Evolutionary conservation across 768 basidiomycete genomes (phyloP), one percentile per base, ranked within the genome.

Genomic region (Tricholoma bakamatsutake): DNA sequence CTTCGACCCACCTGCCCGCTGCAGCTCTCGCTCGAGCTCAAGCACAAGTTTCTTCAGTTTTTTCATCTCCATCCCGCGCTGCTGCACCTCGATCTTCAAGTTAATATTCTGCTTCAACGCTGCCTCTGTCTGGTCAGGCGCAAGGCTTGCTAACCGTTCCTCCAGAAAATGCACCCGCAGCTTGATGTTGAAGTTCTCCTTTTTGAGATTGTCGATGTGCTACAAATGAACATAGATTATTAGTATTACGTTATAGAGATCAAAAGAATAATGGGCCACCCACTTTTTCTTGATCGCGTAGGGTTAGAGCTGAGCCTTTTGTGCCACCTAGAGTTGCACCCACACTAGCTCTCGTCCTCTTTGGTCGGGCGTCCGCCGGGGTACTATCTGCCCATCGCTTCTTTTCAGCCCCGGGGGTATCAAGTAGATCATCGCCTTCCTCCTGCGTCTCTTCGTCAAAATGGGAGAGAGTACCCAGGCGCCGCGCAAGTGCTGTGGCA

Each of bases 271-370:
- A 48, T 18, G 7, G 40, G 17, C 10, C 40, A 42, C 77, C 51
- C 61, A 92, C 96, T 81, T 98, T 96, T 73, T 98, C 95, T 70
- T 99, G 96, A 67, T 98, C 96, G 7, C 94, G 81, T 12, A 99
- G 77, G 0, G 95, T 96, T 61, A 97, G 80, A 13, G 82, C 73
- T 0, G 69, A 67, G 8, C 73, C 76, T 63, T 79, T 79, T 8
- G 69, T 71, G 11, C 67, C 69, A 12, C 71, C 70, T 61, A 77
- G 78, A 5, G 69, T 70, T 9, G 66, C 69, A 11, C 71, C 70
- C 10, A 72, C 71, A 28, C 69, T 69, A 17, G 74, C 64, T 55
- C 69, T 66, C 35, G 60, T 24, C 27, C 78, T 76, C 65, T 80
- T 81, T 18, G 74, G 69, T 13, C 80, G 75, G 12, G 65, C 62